These are phyloP conservation scores for Osmanthus fragrans DNA, from an alignment of 257 asterid genomes.

Conservation along the genomic window DNA sequence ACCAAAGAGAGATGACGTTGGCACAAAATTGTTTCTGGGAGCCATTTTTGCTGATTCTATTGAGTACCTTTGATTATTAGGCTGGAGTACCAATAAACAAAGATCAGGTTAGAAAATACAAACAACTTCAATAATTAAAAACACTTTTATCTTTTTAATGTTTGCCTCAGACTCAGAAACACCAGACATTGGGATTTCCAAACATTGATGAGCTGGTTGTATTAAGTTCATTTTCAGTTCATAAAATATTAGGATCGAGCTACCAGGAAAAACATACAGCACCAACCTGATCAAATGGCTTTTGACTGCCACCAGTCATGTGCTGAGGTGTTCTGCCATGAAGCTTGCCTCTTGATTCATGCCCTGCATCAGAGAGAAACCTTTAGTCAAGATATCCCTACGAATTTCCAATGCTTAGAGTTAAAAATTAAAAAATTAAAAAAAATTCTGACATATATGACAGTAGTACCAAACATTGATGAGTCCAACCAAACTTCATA, in stretches of 20 bases:
- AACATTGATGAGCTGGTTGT: background rate
- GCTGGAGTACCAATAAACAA: slow-evolving; percentile 38
- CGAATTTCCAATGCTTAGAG: background rate
- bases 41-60: slow-evolving; percentile 38
- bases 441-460: background rate
- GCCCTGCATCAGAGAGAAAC: slow-evolving; percentile 44
- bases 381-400: slow-evolving; percentile 15
- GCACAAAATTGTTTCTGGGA: slow-evolving; percentile 32
- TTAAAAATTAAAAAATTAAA: too few species aligned
- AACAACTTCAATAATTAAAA: background rate
- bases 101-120: background rate
- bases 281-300: slow-evolving; percentile 49
- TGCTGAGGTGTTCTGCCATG: slow-evolving; percentile 35
- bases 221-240: background rate
- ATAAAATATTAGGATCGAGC: background rate
- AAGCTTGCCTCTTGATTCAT: slow-evolving; percentile 46
- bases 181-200: background rate
- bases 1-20: slow-evolving; percentile 29
- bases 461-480: slow-evolving; percentile 11
- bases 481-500: slow-evolving; percentile 19
- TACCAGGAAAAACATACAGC: slow-evolving; percentile 3
- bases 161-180: slow-evolving; percentile 9
- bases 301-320: slow-evolving; percentile 32
- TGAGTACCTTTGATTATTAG: slow-evolving; percentile 31
- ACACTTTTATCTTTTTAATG: background rate